These are phyloP conservation scores for Tremella yokohamensis DNA, from an alignment of 768 basidiomycete species.

Conservation along the genomic window DNA sequence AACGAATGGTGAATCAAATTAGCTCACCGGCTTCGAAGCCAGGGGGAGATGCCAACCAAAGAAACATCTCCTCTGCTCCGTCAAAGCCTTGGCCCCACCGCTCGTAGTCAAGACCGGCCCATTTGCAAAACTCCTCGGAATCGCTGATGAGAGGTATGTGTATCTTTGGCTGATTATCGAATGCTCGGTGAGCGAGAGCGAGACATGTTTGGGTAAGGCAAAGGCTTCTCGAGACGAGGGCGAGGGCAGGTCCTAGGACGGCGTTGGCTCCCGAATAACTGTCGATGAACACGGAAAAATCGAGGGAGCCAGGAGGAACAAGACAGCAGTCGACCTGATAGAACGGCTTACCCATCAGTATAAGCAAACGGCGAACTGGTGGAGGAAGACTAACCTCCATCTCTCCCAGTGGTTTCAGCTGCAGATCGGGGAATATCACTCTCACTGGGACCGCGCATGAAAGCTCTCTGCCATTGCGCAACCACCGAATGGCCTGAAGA, in stretches of 20 bases:
- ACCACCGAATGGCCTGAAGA: too few relatives aligned
- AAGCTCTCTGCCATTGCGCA: too few relatives aligned
- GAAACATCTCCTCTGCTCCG: conserved; percentile 19
- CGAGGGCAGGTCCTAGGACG: conserved; percentile 22
- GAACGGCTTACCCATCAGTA: conserved; percentile 20
- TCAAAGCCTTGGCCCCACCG: conserved; percentile 22
- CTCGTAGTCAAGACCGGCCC: conserved; percentile 29
- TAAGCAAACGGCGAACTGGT: not conserved
- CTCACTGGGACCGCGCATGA: too few relatives aligned
- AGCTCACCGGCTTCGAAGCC: not conserved
- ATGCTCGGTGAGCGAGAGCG: conserved; percentile 27
- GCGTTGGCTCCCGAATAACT: conserved; percentile 23
- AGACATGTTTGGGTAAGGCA: conserved; percentile 21
- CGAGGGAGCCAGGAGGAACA: conserved; percentile 12
- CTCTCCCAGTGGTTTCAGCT: not conserved
- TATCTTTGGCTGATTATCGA: conserved; percentile 23
- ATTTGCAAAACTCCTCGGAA: conserved; percentile 19
- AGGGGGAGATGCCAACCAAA: conserved; percentile 23
- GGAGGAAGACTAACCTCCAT: not conserved
- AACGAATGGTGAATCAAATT: too few relatives aligned
- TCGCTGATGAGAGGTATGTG: conserved; percentile 20
- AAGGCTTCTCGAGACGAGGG: conserved; percentile 17
- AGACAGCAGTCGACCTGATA: conserved; percentile 37
- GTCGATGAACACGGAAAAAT: conserved; percentile 17
- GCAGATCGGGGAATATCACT: too few relatives aligned